phyloP scores from a whole-genome alignment of 352 stramenopile genomes.

The Pythium brachiatum region DNA sequence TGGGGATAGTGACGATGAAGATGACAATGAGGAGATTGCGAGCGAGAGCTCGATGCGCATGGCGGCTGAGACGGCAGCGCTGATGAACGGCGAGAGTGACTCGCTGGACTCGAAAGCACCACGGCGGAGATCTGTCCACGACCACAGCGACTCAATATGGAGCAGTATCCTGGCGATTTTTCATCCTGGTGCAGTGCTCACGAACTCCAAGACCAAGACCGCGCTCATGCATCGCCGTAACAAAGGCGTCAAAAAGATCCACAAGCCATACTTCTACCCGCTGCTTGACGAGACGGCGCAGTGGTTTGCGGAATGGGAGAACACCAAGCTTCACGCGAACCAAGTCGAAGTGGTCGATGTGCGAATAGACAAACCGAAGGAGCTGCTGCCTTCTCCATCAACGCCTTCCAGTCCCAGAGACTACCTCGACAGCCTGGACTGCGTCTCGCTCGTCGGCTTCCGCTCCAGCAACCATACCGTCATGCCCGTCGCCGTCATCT shows the following conservation, averaged over 20 bases:
- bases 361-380: slow-evolving; percentile 23
- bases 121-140: not conserved
- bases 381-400: not conserved
- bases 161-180: not conserved
- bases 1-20: slow-evolving; percentile 18
- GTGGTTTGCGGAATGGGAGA: slow-evolving; percentile 44
- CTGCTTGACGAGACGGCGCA: slow-evolving; percentile 52
- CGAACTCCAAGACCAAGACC: slow-evolving; percentile 1
- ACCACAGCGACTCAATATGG: not conserved
- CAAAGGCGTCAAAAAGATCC: slow-evolving; percentile 32
- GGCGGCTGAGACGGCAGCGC: slow-evolving; percentile 12
- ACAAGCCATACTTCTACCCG: slow-evolving; percentile 62
- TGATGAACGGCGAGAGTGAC: slow-evolving; percentile 11
- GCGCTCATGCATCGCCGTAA: slow-evolving; percentile 16
- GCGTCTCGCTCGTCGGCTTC: slow-evolving; percentile 16
- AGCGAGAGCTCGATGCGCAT: not conserved
- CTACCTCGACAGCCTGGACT: slow-evolving; percentile 15
- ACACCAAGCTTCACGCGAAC: slow-evolving; percentile 10
- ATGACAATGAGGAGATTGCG: slow-evolving; percentile 18
- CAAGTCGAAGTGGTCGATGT: slow-evolving; percentile 2
- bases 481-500: slow-evolving; percentile 17
- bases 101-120: slow-evolving; percentile 2
- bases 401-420: not conserved
- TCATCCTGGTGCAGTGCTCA: not conserved
- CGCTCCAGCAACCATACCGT: slow-evolving; percentile 19